Base-by-base conservation (phyloP, 2,329 filamentous ascomycete species). In the Waltergamsia citrina region DNA sequence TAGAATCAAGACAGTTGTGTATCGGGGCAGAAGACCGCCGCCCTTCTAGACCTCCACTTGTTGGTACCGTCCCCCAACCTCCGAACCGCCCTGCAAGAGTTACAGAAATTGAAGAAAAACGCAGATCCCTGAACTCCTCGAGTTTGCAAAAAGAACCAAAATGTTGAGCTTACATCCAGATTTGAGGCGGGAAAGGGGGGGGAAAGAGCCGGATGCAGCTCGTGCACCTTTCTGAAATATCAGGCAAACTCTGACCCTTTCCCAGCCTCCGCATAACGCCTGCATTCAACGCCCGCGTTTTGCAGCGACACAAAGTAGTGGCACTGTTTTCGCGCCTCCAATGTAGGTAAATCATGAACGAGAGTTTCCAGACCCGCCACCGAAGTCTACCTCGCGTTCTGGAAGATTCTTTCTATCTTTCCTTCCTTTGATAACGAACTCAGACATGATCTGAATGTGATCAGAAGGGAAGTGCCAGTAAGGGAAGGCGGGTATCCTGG, bases 401-500 rank as follows among this genome's bases (percentile, higher is more conserved):
- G 71, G 64, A 38, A 70, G 59, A 48, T 70, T 63, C 59, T 85
- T 85, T 63, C 81, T 81, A 35, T 90, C 85, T 63, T 92, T 93
- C 48, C 84, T 77, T 24, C 78, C 73, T 65, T 94, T 94, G 65
- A 94, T 81, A 46, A 83, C 77, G 58, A 94, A 93, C 54, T 94
- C 84, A 34, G 84, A 81, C 69, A 88, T 80, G 51, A 94, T 77
- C 52, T 88, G 85, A 47, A 95, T 75, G 57, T 95, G 88, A 52
- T 95, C 88, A 47, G 85, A 85, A 2, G 88, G 88, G 68, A 93
- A 94, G 62, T 94, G 87, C 62, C 86, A 90, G 56, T 92, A 88
- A 15, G 88, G 88, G 60, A 94, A 94, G 0, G 87, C 87, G 4
- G 88, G 87, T 18, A 95, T 85, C 34, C 81, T 75, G 56, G 85